Conservation (phyloP, 163 green algal species). For the Scenedesmus sp. region DNA sequence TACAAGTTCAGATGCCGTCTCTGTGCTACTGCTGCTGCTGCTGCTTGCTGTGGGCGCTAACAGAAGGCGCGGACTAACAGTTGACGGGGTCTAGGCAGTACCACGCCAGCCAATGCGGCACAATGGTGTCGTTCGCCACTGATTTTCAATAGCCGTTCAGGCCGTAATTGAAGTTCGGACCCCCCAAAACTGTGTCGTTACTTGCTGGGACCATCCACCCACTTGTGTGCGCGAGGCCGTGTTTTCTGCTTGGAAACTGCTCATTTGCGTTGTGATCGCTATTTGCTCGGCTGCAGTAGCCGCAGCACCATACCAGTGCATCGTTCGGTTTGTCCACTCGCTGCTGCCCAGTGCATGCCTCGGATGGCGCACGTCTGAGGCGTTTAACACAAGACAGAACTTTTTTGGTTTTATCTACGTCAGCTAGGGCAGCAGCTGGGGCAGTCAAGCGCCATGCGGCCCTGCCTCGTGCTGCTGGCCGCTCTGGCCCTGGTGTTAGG, state of each 20-base stretch:
- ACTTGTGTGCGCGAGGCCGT: neutral
- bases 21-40: neutral
- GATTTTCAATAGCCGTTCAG: neutral
- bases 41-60: neutral
- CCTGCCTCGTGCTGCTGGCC: conserved; percentile 25
- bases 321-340: neutral
- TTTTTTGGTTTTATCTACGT: neutral
- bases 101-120: neutral
- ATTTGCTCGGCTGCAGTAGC: neutral
- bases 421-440: conserved; percentile 4
- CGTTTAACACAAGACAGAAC: neutral
- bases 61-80: neutral
- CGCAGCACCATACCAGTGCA: neutral
- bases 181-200: neutral
- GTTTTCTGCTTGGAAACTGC: neutral
- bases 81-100: neutral
- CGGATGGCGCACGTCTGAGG: neutral
- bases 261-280: neutral
- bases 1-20: neutral
- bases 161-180: neutral
- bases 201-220: neutral
- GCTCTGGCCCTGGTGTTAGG: neutral
- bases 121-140: neutral
- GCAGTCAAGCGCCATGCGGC: conserved; percentile 7
- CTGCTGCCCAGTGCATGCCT: neutral